These are phyloP conservation scores for Endogone sp. DNA, from an alignment of 192 early-diverging fungal species.

Conservation along the genomic window DNA sequence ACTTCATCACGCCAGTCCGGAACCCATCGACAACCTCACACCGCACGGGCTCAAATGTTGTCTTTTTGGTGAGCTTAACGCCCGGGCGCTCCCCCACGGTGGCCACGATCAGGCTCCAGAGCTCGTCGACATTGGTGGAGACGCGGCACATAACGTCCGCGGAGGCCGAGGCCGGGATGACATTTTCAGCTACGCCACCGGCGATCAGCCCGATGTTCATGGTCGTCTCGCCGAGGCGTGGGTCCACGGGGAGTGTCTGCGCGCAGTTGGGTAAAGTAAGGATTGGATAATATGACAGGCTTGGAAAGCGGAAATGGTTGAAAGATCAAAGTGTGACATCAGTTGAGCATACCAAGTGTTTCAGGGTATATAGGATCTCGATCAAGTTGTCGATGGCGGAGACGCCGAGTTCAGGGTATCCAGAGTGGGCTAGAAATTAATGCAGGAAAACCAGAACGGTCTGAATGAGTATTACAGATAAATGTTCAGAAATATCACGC, in stretches of 20 bases:
- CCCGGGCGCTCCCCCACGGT: slow-evolving; percentile 21
- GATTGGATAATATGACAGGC: neutral
- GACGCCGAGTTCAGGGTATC: slow-evolving; percentile 41
- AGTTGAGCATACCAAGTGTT: neutral
- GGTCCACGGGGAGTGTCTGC: slow-evolving; percentile 32
- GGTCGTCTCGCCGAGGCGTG: slow-evolving; percentile 40
- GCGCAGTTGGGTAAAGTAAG: neutral
- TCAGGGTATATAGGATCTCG: slow-evolving; percentile 30
- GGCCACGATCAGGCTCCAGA: slow-evolving; percentile 24
- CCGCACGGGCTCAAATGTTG: slow-evolving; percentile 37
- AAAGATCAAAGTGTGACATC: neutral
- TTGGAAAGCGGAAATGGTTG: neutral
- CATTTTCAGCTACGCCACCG: slow-evolving; percentile 46
- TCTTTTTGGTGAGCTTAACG: slow-evolving; percentile 23
- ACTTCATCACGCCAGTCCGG: slow-evolving; percentile 31
- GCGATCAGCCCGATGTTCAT: slow-evolving; percentile 39
- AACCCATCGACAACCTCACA: slow-evolving; percentile 33
- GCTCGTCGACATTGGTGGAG: slow-evolving; percentile 33
- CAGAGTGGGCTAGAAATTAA: slow-evolving; percentile 30
- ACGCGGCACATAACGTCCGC: slow-evolving; percentile 42
- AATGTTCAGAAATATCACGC: too few species aligned
- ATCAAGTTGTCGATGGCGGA: slow-evolving; percentile 37
- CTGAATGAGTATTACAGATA: too few species aligned
- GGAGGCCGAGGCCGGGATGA: slow-evolving; percentile 34
- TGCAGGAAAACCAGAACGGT: neutral